Conservation (phyloP, 2,329 filamentous ascomycete genomes). For the Aspergillus ustus region DNA sequence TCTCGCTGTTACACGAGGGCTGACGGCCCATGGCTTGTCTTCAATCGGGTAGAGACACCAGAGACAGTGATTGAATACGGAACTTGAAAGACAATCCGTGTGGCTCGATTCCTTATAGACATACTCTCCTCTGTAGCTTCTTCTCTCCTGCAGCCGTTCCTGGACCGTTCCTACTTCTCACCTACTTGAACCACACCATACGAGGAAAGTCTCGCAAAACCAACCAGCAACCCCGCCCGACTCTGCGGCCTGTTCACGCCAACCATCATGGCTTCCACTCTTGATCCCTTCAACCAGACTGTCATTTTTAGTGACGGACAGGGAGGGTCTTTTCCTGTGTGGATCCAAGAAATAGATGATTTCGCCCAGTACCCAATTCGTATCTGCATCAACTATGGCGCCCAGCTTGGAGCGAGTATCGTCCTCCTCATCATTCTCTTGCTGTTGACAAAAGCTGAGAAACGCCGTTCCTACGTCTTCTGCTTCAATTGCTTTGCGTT, state of each 20-base stretch:
- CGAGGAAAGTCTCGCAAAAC: conserved; percentile 1
- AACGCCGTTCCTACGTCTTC: conserved; percentile 68
- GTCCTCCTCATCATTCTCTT: conserved; percentile 69
- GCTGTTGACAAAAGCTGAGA: conserved; percentile 68
- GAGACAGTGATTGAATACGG: neutral
- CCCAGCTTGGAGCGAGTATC: conserved; percentile 71
- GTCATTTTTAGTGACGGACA: conserved; percentile 54
- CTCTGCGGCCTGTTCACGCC: neutral
- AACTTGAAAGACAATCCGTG: neutral
- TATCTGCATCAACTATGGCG: conserved; percentile 67
- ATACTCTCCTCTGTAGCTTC: neutral
- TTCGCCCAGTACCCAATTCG: conserved; percentile 54
- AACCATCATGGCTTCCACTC: conserved; percentile 32
- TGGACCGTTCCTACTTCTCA: neutral
- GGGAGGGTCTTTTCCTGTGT: conserved; percentile 47
- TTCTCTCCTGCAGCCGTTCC: neutral
- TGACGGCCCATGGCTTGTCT: conserved; percentile 1
- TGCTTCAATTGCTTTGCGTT: conserved; percentile 68
- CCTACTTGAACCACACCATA: neutral
- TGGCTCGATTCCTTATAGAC: conserved; percentile 21
- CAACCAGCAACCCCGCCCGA: neutral
- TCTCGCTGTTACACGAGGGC: conserved; percentile 29
- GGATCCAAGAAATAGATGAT: conserved; percentile 50
- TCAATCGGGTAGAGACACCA: conserved; percentile 1
- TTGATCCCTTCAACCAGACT: conserved; percentile 58